A percentile compares a stretch with the other conserved stretches of the same genome.
Conservation (phyloP, 768 basidiomycete genomes). For the Coprinopsis strossmayeri region DNA sequence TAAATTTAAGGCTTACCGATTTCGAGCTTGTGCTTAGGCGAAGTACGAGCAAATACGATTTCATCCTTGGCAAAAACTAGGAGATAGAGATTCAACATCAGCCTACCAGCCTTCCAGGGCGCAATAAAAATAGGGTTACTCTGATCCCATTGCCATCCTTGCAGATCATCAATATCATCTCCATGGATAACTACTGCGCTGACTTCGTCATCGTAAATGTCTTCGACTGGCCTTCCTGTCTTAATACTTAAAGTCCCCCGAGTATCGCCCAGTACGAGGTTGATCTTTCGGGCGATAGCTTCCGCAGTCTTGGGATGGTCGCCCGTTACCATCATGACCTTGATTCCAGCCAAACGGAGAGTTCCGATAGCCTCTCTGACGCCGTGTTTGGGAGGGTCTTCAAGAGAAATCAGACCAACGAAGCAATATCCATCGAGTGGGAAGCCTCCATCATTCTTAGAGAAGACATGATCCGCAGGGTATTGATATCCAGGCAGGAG, state of each 20-base stretch:
- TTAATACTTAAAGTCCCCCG: constrained; percentile 52
- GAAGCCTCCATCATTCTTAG: constrained; percentile 47
- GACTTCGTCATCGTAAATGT: constrained; percentile 65
- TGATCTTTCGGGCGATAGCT: constrained; percentile 69
- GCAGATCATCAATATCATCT: constrained; percentile 57
- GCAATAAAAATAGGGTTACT: constrained; percentile 27
- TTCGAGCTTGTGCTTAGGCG: constrained; percentile 68
- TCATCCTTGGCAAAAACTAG: constrained; percentile 62
- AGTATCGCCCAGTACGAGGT: constrained; percentile 61
- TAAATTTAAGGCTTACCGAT: constrained; percentile 39
- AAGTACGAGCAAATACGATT: constrained; percentile 68
- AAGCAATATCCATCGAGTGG: constrained; percentile 55
- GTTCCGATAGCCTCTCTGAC: constrained; percentile 69
- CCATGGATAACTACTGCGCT: constrained; percentile 62
- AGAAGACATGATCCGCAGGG: constrained; percentile 41
- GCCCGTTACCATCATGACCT: constrained; percentile 74
- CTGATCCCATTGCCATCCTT: constrained; percentile 73
- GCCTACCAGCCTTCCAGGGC: constrained; percentile 1
- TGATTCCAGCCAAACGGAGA: constrained; percentile 64
- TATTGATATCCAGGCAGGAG: constrained; percentile 47
- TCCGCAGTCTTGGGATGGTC: constrained; percentile 73
- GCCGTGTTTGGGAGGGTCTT: constrained; percentile 67
- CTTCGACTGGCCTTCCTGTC: constrained; percentile 46
- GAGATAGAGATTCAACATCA: no score
- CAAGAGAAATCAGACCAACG: constrained; percentile 58